Percentiles rank a stretch among this genome's conserved stretches.
phyloP scores from a whole-genome alignment of 1,284 basidiomycete species.

The Papiliotrema flavescens region DNA sequence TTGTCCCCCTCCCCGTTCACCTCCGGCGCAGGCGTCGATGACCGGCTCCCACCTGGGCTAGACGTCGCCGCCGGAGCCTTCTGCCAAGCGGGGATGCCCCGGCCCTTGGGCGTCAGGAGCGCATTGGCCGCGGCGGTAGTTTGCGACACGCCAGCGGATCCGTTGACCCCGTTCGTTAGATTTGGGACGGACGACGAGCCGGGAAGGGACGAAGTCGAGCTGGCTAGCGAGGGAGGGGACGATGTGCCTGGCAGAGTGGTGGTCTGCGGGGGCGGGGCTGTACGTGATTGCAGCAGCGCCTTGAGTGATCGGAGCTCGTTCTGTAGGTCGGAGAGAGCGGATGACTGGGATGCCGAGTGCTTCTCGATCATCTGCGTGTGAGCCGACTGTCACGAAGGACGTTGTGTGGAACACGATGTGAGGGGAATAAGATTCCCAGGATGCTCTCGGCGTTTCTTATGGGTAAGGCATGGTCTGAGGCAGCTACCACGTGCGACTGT shows the following conservation, averaged over 20 bases:
- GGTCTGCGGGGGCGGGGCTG: conserved; percentile 19
- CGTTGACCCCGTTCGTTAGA: too few relatives aligned
- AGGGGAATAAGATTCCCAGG: too few relatives aligned
- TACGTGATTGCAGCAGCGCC: conserved; percentile 78
- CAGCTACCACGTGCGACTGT: too few relatives aligned
- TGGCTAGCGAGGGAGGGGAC: conserved; percentile 37
- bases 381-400: background rate
- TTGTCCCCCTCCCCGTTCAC: conserved; percentile 6
- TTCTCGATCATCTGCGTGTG: conserved; percentile 80
- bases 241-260: conserved; percentile 46
- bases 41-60: conserved; percentile 13
- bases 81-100: conserved; percentile 87
- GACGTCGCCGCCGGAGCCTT: conserved; percentile 48
- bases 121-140: conserved; percentile 41
- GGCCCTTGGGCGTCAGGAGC: conserved; percentile 44
- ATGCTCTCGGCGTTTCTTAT: too few relatives aligned
- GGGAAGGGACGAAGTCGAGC: background rate
- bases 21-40: background rate
- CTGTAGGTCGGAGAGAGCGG: conserved; percentile 63
- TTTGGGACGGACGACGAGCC: background rate
- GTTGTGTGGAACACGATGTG: background rate
- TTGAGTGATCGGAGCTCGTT: conserved; percentile 94
- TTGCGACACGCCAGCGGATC: conserved; percentile 4
- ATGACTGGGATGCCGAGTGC: conserved; percentile 75
- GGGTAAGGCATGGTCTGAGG: too few relatives aligned